phyloP scores from a whole-genome alignment of 192 early-diverging fungal species.

The Glomus cerebriforme region DNA sequence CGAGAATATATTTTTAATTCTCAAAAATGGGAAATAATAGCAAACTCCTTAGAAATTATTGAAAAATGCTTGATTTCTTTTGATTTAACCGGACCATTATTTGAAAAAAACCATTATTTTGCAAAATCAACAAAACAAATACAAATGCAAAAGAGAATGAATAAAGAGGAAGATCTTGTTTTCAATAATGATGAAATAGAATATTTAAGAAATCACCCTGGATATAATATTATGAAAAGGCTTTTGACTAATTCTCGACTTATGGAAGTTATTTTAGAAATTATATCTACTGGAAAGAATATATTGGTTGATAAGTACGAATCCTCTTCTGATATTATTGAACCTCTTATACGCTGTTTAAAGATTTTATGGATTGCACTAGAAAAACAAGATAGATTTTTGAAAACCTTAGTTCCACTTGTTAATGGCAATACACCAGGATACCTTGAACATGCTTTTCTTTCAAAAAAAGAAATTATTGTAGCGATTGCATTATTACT shows the following conservation, averaged over 20 bases:
- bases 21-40: constrained; percentile 80
- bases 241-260: constrained; percentile 78
- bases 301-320: constrained; percentile 53
- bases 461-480: constrained; percentile 67
- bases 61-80: constrained; percentile 80
- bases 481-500: constrained; percentile 74
- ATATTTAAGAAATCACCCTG: constrained; percentile 71
- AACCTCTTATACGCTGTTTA: constrained; percentile 51
- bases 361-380: constrained; percentile 68
- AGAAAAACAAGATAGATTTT: constrained; percentile 74
- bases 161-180: background rate
- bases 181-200: constrained; percentile 18
- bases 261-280: constrained; percentile 66
- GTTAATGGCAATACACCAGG: constrained; percentile 45
- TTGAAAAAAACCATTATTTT: constrained; percentile 20
- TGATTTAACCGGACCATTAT: constrained; percentile 55
- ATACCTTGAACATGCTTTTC: constrained; percentile 79
- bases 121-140: background rate
- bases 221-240: constrained; percentile 78
- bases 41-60: constrained; percentile 71
- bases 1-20: constrained; percentile 65
- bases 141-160: constrained; percentile 12
- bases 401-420: constrained; percentile 63
- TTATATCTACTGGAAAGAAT: constrained; percentile 65
- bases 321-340: constrained; percentile 40